Conservation (phyloP, 2,329 filamentous ascomycete genomes). For the Capronia epimyces region DNA sequence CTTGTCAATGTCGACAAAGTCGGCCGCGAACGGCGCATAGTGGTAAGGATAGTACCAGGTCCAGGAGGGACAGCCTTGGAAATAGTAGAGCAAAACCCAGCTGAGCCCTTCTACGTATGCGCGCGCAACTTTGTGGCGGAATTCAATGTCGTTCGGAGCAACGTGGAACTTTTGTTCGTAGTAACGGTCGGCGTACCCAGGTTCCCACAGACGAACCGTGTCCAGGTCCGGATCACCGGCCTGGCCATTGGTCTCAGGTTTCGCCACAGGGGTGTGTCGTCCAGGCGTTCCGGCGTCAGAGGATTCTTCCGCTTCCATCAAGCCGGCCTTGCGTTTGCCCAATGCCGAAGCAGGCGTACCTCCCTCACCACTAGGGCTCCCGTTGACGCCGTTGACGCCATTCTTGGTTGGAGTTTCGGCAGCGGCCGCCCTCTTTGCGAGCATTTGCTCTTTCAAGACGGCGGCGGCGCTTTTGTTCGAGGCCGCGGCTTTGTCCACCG, state of each 20-base stretch:
- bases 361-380: not conserved
- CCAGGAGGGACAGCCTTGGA: constrained; percentile 97
- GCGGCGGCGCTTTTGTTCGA: constrained; percentile 95
- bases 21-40: constrained; percentile 93
- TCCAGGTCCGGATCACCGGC: constrained; percentile 55
- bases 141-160: constrained; percentile 71
- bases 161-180: constrained; percentile 95
- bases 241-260: constrained; percentile 37
- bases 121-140: constrained; percentile 79
- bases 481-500: constrained; percentile 62
- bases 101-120: constrained; percentile 92
- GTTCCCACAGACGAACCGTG: constrained; percentile 86
- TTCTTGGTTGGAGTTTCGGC: constrained; percentile 24
- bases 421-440: constrained; percentile 38
- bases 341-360: constrained; percentile 47
- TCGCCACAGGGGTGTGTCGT: constrained; percentile 51
- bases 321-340: constrained; percentile 72
- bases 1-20: constrained; percentile 78
- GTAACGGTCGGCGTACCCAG: constrained; percentile 90
- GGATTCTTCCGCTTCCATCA: constrained; percentile 54
- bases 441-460: constrained; percentile 73
- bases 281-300: constrained; percentile 51
- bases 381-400: not conserved
- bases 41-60: constrained; percentile 99
- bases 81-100: constrained; percentile 96